Percentiles rank a stretch among this genome's conserved stretches.
These are phyloP conservation scores for Bipolaris zeicola DNA, from an alignment of 2,329 filamentous ascomycete species.

Conservation along the genomic window DNA sequence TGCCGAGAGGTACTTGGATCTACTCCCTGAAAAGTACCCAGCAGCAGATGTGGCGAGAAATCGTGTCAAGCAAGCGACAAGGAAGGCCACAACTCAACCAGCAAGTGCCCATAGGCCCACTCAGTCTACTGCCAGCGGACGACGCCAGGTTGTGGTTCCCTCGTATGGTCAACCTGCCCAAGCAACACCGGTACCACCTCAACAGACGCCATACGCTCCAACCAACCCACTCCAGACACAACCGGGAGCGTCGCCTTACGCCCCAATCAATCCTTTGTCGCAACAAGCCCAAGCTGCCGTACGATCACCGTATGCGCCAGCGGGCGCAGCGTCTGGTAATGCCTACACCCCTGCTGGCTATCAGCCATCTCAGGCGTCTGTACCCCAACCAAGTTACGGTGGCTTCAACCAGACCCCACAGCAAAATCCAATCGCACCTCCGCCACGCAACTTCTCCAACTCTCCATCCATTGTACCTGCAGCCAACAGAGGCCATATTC, in stretches of 20 bases:
- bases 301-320: slow-evolving; percentile 22
- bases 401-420: slow-evolving; percentile 54
- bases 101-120: slow-evolving; percentile 49
- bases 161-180: slow-evolving; percentile 34
- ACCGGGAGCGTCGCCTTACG: slow-evolving; percentile 32
- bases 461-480: slow-evolving; percentile 67
- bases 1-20: slow-evolving; percentile 88
- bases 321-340: slow-evolving; percentile 35
- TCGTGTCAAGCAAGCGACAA: slow-evolving; percentile 82
- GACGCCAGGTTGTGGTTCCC: slow-evolving; percentile 46
- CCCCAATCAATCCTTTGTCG: slow-evolving; percentile 37
- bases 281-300: slow-evolving; percentile 34
- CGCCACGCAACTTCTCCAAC: slow-evolving; percentile 70
- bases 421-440: slow-evolving; percentile 58
- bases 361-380: slow-evolving; percentile 51
- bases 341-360: slow-evolving; percentile 60
- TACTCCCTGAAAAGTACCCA: slow-evolving; percentile 82
- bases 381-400: slow-evolving; percentile 49
- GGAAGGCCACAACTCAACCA: slow-evolving; percentile 59
- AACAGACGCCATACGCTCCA: slow-evolving; percentile 32
- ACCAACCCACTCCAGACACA: slow-evolving; percentile 37
- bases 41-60: slow-evolving; percentile 86
- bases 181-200: slow-evolving; percentile 20
- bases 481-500: slow-evolving; percentile 71
- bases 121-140: slow-evolving; percentile 43